Evolutionary conservation across 768 basidiomycete genomes (phyloP).

Genomic region (Trametes elegans): DNA sequence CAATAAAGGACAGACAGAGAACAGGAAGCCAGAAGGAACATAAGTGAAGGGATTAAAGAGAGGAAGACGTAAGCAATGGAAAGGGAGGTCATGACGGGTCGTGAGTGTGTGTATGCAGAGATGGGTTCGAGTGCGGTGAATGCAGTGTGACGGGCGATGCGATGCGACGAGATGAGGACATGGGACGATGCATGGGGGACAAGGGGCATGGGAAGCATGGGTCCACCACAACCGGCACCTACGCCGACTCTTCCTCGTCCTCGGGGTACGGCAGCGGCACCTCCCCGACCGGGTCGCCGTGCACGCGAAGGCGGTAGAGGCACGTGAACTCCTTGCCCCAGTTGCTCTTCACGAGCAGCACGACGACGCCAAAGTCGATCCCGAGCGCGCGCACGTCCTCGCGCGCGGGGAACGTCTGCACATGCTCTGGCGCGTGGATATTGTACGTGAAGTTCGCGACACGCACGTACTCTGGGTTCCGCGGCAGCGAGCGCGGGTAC

Average conservation of each 20-base stretch:
- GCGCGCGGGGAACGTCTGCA: slow-evolving; percentile 50
- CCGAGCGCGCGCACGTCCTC: slow-evolving; percentile 63
- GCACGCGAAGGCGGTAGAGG: slow-evolving; percentile 81
- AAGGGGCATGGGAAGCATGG: slow-evolving; percentile 6
- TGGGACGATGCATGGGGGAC: neutral
- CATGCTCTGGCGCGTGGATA: slow-evolving; percentile 35
- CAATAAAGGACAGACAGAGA: neutral
- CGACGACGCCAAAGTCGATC: slow-evolving; percentile 84
- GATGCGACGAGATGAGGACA: neutral
- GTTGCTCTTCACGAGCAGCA: slow-evolving; percentile 76
- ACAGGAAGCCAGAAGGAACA: neutral
- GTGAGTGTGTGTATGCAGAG: slow-evolving; percentile 4
- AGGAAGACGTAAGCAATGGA: neutral
- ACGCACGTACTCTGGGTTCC: slow-evolving; percentile 35
- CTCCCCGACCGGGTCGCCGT: slow-evolving; percentile 56
- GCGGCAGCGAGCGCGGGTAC: slow-evolving; percentile 32
- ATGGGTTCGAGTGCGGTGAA: neutral
- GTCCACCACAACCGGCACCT: neutral
- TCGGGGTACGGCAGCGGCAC: slow-evolving; percentile 35
- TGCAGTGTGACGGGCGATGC: neutral
- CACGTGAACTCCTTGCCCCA: slow-evolving; percentile 91
- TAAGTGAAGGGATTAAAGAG: slow-evolving; percentile 20
- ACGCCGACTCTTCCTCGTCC: slow-evolving; percentile 13
- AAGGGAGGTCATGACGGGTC: slow-evolving; percentile 12
- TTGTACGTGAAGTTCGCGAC: slow-evolving; percentile 51